These are phyloP conservation scores for Cryptococcus hybrid DNA, from an alignment of 1,284 basidiomycete genomes.

Conservation along the genomic window DNA sequence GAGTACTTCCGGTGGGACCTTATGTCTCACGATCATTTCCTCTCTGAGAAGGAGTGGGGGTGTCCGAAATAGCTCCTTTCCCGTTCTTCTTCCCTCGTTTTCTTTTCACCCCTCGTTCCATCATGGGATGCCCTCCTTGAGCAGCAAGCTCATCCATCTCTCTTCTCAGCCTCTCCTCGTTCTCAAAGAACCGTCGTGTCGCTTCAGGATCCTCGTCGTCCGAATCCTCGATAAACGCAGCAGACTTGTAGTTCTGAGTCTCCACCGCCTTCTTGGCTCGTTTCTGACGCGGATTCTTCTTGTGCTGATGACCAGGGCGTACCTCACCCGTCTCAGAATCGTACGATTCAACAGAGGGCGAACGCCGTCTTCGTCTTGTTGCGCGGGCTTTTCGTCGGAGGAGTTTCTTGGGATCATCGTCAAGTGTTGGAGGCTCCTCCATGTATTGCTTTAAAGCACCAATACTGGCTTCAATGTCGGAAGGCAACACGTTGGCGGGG, in stretches of 20 bases:
- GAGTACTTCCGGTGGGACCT: too few relatives aligned
- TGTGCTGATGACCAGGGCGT: background rate
- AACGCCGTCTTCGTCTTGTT: constrained; percentile 1
- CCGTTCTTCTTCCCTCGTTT: too few relatives aligned
- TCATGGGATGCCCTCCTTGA: constrained; percentile 25
- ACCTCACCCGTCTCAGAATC: constrained; percentile 59
- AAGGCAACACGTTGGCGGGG: constrained; percentile 28
- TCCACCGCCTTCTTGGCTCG: constrained; percentile 56
- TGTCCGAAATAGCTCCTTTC: too few relatives aligned
- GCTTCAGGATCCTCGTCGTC: constrained; percentile 61
- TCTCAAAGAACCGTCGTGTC: constrained; percentile 65
- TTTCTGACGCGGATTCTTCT: constrained; percentile 62
- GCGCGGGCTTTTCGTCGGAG: constrained; percentile 17
- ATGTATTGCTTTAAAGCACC: constrained; percentile 40
- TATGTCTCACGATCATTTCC: too few relatives aligned
- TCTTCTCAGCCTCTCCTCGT: constrained; percentile 61
- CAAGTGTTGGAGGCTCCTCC: constrained; percentile 17
- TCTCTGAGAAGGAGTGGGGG: too few relatives aligned
- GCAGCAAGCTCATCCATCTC: constrained; percentile 56
- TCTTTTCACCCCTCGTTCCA: too few relatives aligned
- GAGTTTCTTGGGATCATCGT: constrained; percentile 33
- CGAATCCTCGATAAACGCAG: constrained; percentile 85
- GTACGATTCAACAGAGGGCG: constrained; percentile 32
- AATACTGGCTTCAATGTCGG: constrained; percentile 25
- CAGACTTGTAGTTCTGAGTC: constrained; percentile 74